Evolutionary conservation across 106 monocot species (phyloP).

Genomic region (Dendrobium chrysotoxum): DNA sequence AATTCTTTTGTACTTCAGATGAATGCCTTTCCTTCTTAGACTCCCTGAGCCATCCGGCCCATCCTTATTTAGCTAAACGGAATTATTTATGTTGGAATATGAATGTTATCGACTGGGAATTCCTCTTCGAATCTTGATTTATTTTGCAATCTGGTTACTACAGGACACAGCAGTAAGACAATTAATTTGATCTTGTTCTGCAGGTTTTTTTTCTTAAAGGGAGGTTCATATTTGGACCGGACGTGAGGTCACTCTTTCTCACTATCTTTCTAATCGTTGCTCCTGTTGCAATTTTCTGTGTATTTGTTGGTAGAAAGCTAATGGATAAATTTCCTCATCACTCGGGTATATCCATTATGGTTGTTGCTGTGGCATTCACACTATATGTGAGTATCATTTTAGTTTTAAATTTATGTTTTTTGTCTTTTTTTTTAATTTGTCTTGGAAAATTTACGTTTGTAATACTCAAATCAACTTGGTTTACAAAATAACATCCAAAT

Average conservation of each 20-base stretch:
- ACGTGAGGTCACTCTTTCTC: slow-evolving; percentile 80
- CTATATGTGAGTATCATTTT: slow-evolving; percentile 65
- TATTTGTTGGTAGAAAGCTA: slow-evolving; percentile 80
- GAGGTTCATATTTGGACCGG: slow-evolving; percentile 94
- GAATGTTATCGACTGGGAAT: not conserved
- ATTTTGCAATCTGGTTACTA: not conserved
- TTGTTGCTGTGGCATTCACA: slow-evolving; percentile 68
- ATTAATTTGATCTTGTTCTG: slow-evolving; percentile 11
- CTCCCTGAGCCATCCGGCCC: not conserved
- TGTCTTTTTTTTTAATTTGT: not conserved
- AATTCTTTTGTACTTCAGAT: not conserved
- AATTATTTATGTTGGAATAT: not conserved
- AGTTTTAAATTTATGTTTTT: not conserved
- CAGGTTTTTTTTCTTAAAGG: slow-evolving; percentile 84
- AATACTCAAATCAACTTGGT: not conserved
- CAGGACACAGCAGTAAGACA: not conserved
- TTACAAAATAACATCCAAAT: not conserved
- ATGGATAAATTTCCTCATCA: slow-evolving; percentile 71
- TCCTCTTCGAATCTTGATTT: not conserved
- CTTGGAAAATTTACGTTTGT: not conserved
- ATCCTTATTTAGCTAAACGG: not conserved
- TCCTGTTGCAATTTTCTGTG: slow-evolving; percentile 71
- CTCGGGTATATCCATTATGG: slow-evolving; percentile 68
- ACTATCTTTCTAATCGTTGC: slow-evolving; percentile 84
- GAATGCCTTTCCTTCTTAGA: not conserved